phyloP scores from a whole-genome alignment of 805 yeast species.

The Myxozyma neotropica region DNA sequence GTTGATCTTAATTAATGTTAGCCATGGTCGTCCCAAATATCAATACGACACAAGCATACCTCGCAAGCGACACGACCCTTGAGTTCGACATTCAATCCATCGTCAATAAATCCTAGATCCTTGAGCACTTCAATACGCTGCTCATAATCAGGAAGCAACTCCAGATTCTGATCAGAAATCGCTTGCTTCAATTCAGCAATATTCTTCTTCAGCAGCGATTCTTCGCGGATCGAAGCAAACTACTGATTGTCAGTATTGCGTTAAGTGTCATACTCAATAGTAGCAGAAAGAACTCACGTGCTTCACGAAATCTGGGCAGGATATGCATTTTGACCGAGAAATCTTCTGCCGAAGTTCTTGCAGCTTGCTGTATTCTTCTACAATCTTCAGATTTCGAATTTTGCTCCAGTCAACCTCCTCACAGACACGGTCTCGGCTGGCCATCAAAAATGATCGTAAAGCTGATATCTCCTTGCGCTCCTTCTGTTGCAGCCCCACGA shows the following conservation, averaged over 20 bases:
- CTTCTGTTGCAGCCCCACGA: constrained; percentile 11
- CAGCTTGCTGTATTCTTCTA: constrained; percentile 48
- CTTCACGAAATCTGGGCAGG: constrained; percentile 41
- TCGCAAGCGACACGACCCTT: constrained; percentile 96
- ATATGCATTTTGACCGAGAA: constrained; percentile 39
- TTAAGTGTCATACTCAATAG: background rate
- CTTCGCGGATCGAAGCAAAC: constrained; percentile 48
- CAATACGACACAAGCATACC: constrained; percentile 34
- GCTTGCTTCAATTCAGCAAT: constrained; percentile 60
- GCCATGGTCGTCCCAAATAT: background rate
- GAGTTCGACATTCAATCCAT: constrained; percentile 67
- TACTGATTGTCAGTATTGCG: background rate
- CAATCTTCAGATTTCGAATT: constrained; percentile 44
- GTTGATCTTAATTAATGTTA: constrained; percentile 49
- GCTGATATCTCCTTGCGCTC: constrained; percentile 5
- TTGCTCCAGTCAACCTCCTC: constrained; percentile 49
- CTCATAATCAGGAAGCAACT: constrained; percentile 88
- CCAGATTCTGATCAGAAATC: constrained; percentile 85
- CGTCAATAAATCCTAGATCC: constrained; percentile 79
- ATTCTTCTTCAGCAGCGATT: constrained; percentile 50
- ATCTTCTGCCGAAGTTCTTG: constrained; percentile 43
- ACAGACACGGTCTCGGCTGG: background rate
- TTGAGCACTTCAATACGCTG: constrained; percentile 79
- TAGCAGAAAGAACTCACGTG: constrained; percentile 20
- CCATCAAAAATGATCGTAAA: constrained; percentile 11